Base-by-base conservation (phyloP, 164 flowering plant species). In the Taxillus chinensis region DNA sequence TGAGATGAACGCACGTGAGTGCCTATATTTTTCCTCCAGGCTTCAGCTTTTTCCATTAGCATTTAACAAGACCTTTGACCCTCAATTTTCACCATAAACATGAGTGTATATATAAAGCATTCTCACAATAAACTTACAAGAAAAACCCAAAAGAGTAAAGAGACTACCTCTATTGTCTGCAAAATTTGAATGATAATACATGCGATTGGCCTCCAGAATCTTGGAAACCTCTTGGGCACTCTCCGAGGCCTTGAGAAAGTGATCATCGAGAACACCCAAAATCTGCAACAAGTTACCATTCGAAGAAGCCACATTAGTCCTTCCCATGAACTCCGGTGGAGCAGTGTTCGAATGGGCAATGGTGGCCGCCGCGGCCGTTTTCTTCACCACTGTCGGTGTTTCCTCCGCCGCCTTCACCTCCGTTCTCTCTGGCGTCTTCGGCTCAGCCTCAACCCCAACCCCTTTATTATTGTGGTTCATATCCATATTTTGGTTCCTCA, bases 151-250 rank as follows among this genome's bases (percentile, higher is more conserved):
- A 62, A 64, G 2, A 42, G 4, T 37, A 16, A 50, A 14, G 12
- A 8, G 39, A 45, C 57, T 69, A 92, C 96, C 95, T 71, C 82
- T 65, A 75, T 81, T 84, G 71, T 89, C 95, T 1, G 95, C 95
- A 62, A 85, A 92, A 78, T 92, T 92, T 4, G 96, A 89, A 65
- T 92, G 98, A 68, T 87, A 92, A 70, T 92, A 96, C 80, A 87
- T 55, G 63, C 89, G 73, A 67, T 82, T 87, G 1, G 95, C 96
- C 79, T 89, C 98, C 5, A 92, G 90, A 92, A 87, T 78, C 86
- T 78, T 89, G 6, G 92, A 80, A 37, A 92, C 98, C 60, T 84
- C 95, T 16, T 84, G 88, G 6, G 89, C 86, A 63, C 85, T 78
- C 73, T 92, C 86, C 0, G 88, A 89, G 3, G 96, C 89, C 79